Conservation (phyloP, 805 yeast genomes). For the Spathaspora arborariae region DNA sequence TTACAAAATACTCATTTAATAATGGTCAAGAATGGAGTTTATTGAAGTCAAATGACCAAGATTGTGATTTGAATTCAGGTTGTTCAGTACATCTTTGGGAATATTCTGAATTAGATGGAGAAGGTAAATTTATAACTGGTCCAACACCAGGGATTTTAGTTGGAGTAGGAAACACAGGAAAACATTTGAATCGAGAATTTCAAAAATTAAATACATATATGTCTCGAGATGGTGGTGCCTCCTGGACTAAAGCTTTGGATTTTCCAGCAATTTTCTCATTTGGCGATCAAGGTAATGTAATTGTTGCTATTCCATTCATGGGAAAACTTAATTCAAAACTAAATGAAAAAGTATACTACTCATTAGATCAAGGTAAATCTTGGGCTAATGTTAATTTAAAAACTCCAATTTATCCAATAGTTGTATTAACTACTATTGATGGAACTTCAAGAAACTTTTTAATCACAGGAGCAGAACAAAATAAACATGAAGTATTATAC, state of each 20-base stretch:
- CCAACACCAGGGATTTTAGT: conserved; percentile 51
- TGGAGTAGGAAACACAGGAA: conserved; percentile 33
- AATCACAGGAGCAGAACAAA: conserved; percentile 39
- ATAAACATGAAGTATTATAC: conserved; percentile 20
- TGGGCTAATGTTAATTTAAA: conserved; percentile 57
- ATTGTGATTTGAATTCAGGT: conserved; percentile 40
- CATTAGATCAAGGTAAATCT: conserved; percentile 69
- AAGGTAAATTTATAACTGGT: conserved; percentile 41
- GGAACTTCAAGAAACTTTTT: conserved; percentile 63
- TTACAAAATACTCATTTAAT: conserved; percentile 44
- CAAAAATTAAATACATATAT: conserved; percentile 46
- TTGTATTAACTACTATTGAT: conserved; percentile 59
- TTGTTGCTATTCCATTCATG: conserved; percentile 52
- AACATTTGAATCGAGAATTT: conserved; percentile 12
- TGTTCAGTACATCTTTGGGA: conserved; percentile 47
- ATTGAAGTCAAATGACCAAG: conserved; percentile 40
- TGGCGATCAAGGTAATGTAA: conserved; percentile 78
- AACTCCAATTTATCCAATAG: conserved; percentile 33
- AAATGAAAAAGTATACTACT: conserved; percentile 39
- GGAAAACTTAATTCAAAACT: conserved; percentile 13
- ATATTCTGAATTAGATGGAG: conserved; percentile 33
- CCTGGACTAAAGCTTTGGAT: conserved; percentile 59
- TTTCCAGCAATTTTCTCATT: conserved; percentile 52
- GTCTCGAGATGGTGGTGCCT: conserved; percentile 74
- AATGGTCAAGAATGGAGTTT: conserved; percentile 53